phyloP scores from a whole-genome alignment of 1,284 basidiomycete genomes.

The Porogramme epimiltina region DNA sequence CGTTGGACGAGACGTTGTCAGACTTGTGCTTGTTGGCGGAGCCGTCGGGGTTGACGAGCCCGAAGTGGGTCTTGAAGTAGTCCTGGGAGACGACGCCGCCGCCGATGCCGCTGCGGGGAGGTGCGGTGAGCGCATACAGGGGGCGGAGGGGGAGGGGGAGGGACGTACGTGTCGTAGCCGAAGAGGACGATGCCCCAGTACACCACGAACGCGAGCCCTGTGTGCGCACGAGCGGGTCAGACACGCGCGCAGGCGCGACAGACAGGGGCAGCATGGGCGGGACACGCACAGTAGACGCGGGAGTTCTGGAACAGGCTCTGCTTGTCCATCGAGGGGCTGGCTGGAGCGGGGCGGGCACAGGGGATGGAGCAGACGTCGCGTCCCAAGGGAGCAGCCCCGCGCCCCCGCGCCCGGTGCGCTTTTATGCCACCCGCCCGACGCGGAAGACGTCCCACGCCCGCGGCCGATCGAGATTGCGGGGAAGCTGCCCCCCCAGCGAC shows the following conservation, averaged over 20 bases:
- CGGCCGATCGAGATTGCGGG: too few species aligned
- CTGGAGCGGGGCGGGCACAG: too few species aligned
- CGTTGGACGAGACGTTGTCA: conserved; percentile 58
- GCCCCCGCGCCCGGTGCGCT: too few species aligned
- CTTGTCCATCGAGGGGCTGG: conserved; percentile 13
- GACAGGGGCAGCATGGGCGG: not conserved
- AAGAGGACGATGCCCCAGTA: conserved; percentile 83
- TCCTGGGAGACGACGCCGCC: conserved; percentile 66
- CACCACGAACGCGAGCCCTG: conserved; percentile 70
- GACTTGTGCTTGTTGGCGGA: conserved; percentile 34
- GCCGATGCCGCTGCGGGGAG: conserved; percentile 46
- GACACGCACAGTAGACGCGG: conserved; percentile 56
- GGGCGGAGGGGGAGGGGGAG: not conserved
- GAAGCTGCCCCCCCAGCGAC: too few species aligned
- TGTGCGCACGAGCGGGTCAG: conserved; percentile 2
- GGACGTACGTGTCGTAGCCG: conserved; percentile 67
- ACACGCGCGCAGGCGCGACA: not conserved
- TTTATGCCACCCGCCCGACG: too few species aligned
- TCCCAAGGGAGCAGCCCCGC: too few species aligned
- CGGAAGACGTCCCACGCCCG: too few species aligned
- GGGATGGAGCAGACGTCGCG: too few species aligned
- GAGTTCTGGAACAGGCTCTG: conserved; percentile 48
- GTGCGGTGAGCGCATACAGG: conserved; percentile 1
- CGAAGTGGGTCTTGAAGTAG: conserved; percentile 67
- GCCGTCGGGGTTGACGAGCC: conserved; percentile 47